Conservation (phyloP, 148 eudicot species). For the Vaccinium myrtillus region DNA sequence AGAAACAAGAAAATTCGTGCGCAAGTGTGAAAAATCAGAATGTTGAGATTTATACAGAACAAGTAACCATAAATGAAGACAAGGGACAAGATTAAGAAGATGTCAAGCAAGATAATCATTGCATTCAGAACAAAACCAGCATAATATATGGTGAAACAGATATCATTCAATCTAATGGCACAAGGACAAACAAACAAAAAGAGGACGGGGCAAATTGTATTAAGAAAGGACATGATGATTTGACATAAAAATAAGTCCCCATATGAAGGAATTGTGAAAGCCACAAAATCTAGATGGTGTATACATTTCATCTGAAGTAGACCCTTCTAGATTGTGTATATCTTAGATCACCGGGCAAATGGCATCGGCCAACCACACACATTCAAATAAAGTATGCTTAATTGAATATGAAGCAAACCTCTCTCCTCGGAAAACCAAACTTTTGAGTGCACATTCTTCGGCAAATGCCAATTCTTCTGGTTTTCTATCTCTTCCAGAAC, state of each 20-base stretch:
- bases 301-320: background rate
- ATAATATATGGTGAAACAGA: too few species aligned
- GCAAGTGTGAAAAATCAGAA: background rate
- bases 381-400: too few species aligned
- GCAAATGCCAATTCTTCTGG: constrained; percentile 70
- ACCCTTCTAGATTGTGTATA: background rate
- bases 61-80: background rate
- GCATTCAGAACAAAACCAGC: constrained; percentile 10
- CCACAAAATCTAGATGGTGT: background rate
- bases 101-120: background rate
- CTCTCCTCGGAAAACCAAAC: constrained; percentile 75
- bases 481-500: constrained; percentile 90
- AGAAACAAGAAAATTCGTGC: background rate
- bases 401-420: constrained; percentile 47
- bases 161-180: background rate
- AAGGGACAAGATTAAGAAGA: background rate
- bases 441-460: constrained; percentile 71
- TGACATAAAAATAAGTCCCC: background rate
- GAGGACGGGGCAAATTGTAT: background rate
- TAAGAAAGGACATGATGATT: background rate
- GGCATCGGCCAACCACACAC: background rate
- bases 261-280: background rate
- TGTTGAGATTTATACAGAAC: background rate
- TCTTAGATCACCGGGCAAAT: background rate
- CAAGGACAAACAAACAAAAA: background rate